Evolutionary conservation across 192 early-diverging fungal species (phyloP).

Genomic region (Rhizophagus clarus): DNA sequence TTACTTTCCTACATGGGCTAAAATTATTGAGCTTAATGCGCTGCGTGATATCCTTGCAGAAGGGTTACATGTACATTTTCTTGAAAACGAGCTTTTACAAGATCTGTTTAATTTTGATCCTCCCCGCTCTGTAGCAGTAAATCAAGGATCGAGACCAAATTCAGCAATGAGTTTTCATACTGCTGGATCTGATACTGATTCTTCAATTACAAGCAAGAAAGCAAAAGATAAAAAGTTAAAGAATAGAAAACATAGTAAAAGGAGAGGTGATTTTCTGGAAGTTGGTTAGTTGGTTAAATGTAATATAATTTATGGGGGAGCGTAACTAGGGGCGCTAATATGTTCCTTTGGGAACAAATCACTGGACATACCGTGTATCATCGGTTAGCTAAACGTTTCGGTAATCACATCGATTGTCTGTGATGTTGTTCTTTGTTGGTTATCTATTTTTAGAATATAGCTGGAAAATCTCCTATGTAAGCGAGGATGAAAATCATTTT

Average conservation of each 20-base stretch:
- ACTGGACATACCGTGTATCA: too few species aligned
- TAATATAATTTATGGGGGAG: too few species aligned
- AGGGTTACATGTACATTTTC: conserved; percentile 22
- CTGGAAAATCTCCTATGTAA: too few species aligned
- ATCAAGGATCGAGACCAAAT: background rate
- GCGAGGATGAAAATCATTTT: too few species aligned
- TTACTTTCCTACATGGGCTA: conserved; percentile 24
- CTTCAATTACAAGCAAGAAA: conserved; percentile 11
- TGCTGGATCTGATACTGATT: conserved; percentile 28
- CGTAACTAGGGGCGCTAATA: too few species aligned
- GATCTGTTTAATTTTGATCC: conserved; percentile 17
- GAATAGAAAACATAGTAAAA: conserved; percentile 7
- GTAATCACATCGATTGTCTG: too few species aligned
- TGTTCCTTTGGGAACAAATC: too few species aligned
- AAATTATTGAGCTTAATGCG: conserved; percentile 16
- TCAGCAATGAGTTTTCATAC: conserved; percentile 28
- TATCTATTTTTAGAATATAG: too few species aligned
- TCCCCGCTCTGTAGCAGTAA: background rate
- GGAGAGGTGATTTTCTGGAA: conserved; percentile 11
- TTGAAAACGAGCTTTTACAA: conserved; percentile 23
- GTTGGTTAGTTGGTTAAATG: conserved; percentile 26
- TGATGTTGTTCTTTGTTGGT: too few species aligned
- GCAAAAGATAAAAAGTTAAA: conserved; percentile 12
- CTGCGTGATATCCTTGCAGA: conserved; percentile 18
- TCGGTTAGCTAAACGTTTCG: too few species aligned